Base-by-base conservation (phyloP, 2,329 filamentous ascomycete species). In the Aspergillus udagawae region DNA sequence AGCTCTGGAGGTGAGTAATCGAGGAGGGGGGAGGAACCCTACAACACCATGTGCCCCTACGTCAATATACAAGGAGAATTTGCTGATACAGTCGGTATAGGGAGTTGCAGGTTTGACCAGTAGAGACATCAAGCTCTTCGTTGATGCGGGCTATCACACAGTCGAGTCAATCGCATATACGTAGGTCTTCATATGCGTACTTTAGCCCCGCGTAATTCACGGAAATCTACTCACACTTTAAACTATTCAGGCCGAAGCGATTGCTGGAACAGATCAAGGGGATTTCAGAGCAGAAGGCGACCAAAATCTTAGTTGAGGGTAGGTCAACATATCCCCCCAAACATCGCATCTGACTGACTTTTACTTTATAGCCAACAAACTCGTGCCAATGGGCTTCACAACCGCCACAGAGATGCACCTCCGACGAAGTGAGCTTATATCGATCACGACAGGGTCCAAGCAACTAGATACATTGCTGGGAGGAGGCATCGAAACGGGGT, bases 331-430 rank as follows among this genome's bases (percentile, higher is more conserved):
- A 21, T 52, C 47, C 1, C 8, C 14, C n/a, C 2, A 5, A 7
- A 12, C 0, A 2, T 48, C 2, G 38, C 14, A 23, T 52, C 42
- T 61, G 42, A 59, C 57, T 65, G 48, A 63, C 54, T 42, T 4
- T 44, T 50, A 27, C 27, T 54, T 35, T 56, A 45, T 65, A 95
- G 93, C 93, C 28, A 92, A 92, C 1, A 99, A 97, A 75, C 84
- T 97, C 52, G 94, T 99, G 0, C 94, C 94, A 0, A 96, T 99
- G 92, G 94, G 94, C 45, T 99, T 99, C 73, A 99, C 95, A 1
- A 99, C 94, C 0, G 94, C 94, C 3, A 99, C 94, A 0, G 95
- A 99, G 77, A 99, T 99, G 92, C 95, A 99, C 72, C 91, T 93
- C 67, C 88, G 94, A 63, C 87, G 95, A 74, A 97, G 92, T 75